A percentile compares a stretch with the other conserved stretches of the same genome.
These are phyloP conservation scores for Zygoascus tannicola DNA, from an alignment of 805 yeast species.

Conservation along the genomic window DNA sequence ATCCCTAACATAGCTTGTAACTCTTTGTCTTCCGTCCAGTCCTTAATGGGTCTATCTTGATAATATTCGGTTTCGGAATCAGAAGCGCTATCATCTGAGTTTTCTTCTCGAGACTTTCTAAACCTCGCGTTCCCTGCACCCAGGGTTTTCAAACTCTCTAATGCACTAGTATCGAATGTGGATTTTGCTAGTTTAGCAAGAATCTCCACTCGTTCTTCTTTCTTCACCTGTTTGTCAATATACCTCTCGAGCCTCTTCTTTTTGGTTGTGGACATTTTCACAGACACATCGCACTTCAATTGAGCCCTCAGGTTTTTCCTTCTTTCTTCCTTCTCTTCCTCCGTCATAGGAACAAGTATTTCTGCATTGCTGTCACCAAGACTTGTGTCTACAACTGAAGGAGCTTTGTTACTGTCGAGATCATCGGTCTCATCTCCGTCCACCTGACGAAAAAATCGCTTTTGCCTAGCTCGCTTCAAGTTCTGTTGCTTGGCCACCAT, in stretches of 20 bases:
- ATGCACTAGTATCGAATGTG: constrained; percentile 56
- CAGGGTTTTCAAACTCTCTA: constrained; percentile 65
- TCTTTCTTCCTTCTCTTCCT: constrained; percentile 52
- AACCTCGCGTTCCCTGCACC: constrained; percentile 66
- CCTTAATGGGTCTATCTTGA: constrained; percentile 56
- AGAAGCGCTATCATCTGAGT: not conserved
- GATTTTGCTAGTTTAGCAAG: constrained; percentile 59
- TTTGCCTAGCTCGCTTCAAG: constrained; percentile 56
- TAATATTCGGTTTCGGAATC: constrained; percentile 34
- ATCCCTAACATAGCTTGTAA: constrained; percentile 10
- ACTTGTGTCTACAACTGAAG: constrained; percentile 9
- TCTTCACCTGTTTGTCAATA: constrained; percentile 72
- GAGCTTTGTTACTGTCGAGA: constrained; percentile 13
- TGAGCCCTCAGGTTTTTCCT: constrained; percentile 57
- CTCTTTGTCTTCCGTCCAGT: constrained; percentile 41
- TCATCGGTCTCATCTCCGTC: constrained; percentile 33
- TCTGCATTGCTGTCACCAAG: constrained; percentile 49
- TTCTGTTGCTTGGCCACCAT: constrained; percentile 72
- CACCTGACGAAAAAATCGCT: constrained; percentile 48
- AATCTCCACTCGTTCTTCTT: constrained; percentile 77
- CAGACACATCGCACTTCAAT: constrained; percentile 40
- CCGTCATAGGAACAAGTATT: constrained; percentile 51
- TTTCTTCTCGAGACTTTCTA: constrained; percentile 27
- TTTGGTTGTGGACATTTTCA: constrained; percentile 61
- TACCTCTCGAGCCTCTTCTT: constrained; percentile 79